Evolutionary conservation across 495 filamentous ascomycete genomes (phyloP).

Genomic region (Xylaria grammica): DNA sequence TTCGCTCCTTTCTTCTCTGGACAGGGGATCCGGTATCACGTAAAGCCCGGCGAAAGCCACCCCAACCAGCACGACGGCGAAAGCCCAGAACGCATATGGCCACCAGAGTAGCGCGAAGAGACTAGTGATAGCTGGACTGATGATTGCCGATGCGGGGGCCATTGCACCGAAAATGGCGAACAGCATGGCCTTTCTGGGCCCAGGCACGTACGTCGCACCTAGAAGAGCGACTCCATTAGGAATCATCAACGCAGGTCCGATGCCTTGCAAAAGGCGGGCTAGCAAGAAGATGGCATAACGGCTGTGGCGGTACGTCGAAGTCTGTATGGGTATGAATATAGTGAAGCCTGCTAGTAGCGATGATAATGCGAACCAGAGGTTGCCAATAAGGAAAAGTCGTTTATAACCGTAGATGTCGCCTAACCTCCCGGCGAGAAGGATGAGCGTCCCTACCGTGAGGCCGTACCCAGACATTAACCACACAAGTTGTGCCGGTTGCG

Average conservation of each 20-base stretch:
- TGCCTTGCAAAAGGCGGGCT: constrained; percentile 64
- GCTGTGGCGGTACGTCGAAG: constrained; percentile 45
- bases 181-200: constrained; percentile 65
- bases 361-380: constrained; percentile 67
- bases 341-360: constrained; percentile 64
- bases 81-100: constrained; percentile 68
- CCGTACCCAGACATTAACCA: constrained; percentile 62
- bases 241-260: constrained; percentile 65
- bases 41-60: constrained; percentile 49
- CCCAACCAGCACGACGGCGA: constrained; percentile 54
- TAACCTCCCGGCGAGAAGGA: constrained; percentile 67
- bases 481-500: constrained; percentile 47
- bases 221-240: constrained; percentile 68
- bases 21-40: constrained; percentile 60
- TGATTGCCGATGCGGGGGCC: constrained; percentile 61
- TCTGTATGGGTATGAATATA: constrained; percentile 38
- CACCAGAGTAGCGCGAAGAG: constrained; percentile 66
- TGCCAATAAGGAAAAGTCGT: constrained; percentile 67
- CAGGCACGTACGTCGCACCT: constrained; percentile 60
- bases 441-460: constrained; percentile 73
- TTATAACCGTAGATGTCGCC: constrained; percentile 73
- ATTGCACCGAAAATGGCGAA: constrained; percentile 70
- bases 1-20: constrained; percentile 26
- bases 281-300: constrained; percentile 61
- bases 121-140: constrained; percentile 58